Evolutionary conservation across 106 monocot species (phyloP).

Genomic region (Platanthera guangdongensis): DNA sequence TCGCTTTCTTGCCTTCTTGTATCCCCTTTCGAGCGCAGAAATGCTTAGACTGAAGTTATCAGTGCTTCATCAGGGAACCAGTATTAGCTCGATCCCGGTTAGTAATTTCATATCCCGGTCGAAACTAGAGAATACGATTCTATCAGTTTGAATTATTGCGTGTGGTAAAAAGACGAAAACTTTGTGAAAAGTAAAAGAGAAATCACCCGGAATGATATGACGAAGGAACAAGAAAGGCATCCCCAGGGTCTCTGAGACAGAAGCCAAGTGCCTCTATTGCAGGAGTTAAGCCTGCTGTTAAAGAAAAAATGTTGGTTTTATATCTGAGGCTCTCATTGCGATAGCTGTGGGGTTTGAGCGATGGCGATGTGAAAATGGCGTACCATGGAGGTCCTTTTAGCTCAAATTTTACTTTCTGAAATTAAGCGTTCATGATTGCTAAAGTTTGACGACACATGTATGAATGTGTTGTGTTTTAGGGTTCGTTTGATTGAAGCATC

Average conservation of each 20-base stretch:
- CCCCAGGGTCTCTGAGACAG: conserved; percentile 80
- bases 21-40: conserved; percentile 70
- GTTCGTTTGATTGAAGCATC: too few relatives aligned
- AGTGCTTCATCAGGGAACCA: conserved; percentile 86
- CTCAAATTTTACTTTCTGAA: too few relatives aligned
- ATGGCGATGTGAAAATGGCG: too few relatives aligned
- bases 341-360: too few relatives aligned
- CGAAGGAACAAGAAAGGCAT: conserved; percentile 90
- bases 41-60: conserved; percentile 77
- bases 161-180: neutral
- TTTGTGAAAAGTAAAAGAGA: conserved; percentile 5
- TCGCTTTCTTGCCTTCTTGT: conserved; percentile 80
- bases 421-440: too few relatives aligned
- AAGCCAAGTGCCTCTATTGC: conserved; percentile 87
- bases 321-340: too few relatives aligned
- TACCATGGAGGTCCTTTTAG: too few relatives aligned
- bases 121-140: conserved; percentile 39
- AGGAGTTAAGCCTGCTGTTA: too few relatives aligned
- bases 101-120: conserved; percentile 78
- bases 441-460: too few relatives aligned
- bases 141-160: neutral
- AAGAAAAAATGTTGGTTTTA: too few relatives aligned
- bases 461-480: too few relatives aligned
- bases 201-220: conserved; percentile 86
- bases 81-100: conserved; percentile 78